Base-by-base conservation (phyloP, 352 stramenopile species). In the Globisporangium cylindrosporum region DNA sequence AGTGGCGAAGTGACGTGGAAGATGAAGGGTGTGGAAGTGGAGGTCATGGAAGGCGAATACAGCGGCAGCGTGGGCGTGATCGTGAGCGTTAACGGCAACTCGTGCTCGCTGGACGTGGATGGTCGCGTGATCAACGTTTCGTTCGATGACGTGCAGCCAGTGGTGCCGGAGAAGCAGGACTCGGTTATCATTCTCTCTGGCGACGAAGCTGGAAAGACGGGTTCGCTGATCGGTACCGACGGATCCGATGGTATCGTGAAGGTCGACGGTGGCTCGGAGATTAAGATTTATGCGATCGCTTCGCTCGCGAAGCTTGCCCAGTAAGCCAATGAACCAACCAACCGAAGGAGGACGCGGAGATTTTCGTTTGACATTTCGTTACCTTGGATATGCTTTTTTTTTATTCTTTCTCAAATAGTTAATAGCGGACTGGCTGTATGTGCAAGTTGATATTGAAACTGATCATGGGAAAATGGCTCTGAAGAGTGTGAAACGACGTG, bases 201-300 rank as follows among this genome's bases (percentile, higher is more conserved):
- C 27, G 89, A 96, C 53, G 89, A 96, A 76, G 89, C 89, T 2
- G 89, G 89, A 25, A 88, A 90, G 63, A 94, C 80, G 20, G 89
- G 89, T 34, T 94, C 86, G 43, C 66, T 96, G 2, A 96, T 96
- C 68, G 89, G 89, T 76, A 93, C 88, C n/a, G 87, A 96, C 73
- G 80, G 78, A 15, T 84, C 87, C 24, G 89, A 96, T 59, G 89
- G 89, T 71, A 96, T 96, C 67, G 89, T 96, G 56, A 96, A 96
- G 80, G 86, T 96, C 20, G 89, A 96, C 59, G 86, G 85, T 59
- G 84, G 84, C 63, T 93, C 88, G 32, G 89, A 96, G 76, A 96
- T 96, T 77, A 96, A 96, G 76, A 94, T 95, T 78, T 96, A 92
- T 72, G 80, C 86, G 25, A 83, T 95, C 59, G 84, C 83, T 36